A percentile compares a stretch with the other conserved stretches of the same genome.
Evolutionary conservation across 2,329 filamentous ascomycete genomes (phyloP).

Genomic region (Amauroascus niger): DNA sequence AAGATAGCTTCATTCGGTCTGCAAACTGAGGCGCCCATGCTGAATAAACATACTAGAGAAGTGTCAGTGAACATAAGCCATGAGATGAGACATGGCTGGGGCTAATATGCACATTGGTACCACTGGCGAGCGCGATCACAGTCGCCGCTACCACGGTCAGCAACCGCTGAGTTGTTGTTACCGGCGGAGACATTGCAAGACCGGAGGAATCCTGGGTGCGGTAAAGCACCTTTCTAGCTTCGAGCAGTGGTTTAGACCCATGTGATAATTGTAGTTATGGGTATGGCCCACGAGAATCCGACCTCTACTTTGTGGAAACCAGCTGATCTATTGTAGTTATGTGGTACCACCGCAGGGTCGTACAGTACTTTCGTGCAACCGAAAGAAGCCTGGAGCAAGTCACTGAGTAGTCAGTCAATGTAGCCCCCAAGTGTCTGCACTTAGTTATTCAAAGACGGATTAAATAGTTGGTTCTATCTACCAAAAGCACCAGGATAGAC

Average conservation of each 20-base stretch:
- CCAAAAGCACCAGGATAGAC: background rate
- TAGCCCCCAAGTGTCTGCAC: too few species aligned
- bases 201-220: background rate
- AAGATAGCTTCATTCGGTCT: conserved; percentile 70
- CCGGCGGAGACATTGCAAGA: conserved; percentile 15
- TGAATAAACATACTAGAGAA: conserved; percentile 80
- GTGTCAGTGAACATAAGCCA: conserved; percentile 14
- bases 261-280: background rate
- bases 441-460: too few species aligned
- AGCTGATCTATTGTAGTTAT: background rate
- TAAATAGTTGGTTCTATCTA: background rate
- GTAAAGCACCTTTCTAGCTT: conserved; percentile 5
- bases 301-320: background rate
- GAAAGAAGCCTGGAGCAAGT: background rate
- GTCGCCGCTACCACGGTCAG: conserved; percentile 80
- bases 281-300: too few species aligned
- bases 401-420: too few species aligned
- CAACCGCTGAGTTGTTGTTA: conserved; percentile 50
- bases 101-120: conserved; percentile 61
- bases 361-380: background rate
- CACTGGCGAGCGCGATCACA: conserved; percentile 74
- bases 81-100: conserved; percentile 10
- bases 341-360: background rate
- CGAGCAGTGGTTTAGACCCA: background rate
- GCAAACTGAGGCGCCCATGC: conserved; percentile 97